Evolutionary conservation across 1,284 basidiomycete species (phyloP).

Genomic region (Moesziomyces sp.): DNA sequence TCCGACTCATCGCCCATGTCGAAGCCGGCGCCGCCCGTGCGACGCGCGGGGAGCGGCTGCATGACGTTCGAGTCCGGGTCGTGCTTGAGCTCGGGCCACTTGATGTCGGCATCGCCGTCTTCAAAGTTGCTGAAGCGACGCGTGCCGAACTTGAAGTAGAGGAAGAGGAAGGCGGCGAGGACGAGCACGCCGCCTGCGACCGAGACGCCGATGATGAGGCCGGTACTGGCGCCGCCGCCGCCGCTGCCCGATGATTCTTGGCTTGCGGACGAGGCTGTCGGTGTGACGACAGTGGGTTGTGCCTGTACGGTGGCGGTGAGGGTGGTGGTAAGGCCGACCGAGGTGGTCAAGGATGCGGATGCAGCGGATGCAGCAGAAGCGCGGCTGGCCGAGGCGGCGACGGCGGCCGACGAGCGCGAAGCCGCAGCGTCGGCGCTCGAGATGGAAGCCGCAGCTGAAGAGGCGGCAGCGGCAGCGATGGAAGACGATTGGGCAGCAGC

Average conservation of each 20-base stretch:
- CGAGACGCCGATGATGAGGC: slow-evolving; percentile 63
- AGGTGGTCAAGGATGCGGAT: slow-evolving; percentile 15
- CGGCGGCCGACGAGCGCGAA: slow-evolving; percentile 16
- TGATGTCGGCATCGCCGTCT: slow-evolving; percentile 61
- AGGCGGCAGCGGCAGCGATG: slow-evolving; percentile 21
- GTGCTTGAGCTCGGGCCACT: slow-evolving; percentile 65
- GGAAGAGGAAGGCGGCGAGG: slow-evolving; percentile 52
- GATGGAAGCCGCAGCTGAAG: slow-evolving; percentile 24
- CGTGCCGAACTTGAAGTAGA: slow-evolving; percentile 60
- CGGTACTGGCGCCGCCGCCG: slow-evolving; percentile 36
- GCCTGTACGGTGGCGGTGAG: slow-evolving; percentile 20
- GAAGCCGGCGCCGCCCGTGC: slow-evolving; percentile 65
- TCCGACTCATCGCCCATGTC: slow-evolving; percentile 65
- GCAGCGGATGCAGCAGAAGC: slow-evolving; percentile 21
- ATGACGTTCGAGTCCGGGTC: slow-evolving; percentile 58
- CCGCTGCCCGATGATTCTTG: slow-evolving; percentile 6
- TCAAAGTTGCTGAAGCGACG: slow-evolving; percentile 52
- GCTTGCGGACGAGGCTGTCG: slow-evolving; percentile 9
- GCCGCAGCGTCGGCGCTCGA: slow-evolving; percentile 27
- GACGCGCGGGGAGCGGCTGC: slow-evolving; percentile 62
- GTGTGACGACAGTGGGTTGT: slow-evolving; percentile 4
- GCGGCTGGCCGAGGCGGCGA: slow-evolving; percentile 20
- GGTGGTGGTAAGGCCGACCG: slow-evolving; percentile 29
- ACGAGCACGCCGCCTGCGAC: slow-evolving; percentile 62
- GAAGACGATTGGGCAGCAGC: slow-evolving; percentile 33